Evolutionary conservation across 805 yeast species (phyloP).

Genomic region (Candida incommunis): DNA sequence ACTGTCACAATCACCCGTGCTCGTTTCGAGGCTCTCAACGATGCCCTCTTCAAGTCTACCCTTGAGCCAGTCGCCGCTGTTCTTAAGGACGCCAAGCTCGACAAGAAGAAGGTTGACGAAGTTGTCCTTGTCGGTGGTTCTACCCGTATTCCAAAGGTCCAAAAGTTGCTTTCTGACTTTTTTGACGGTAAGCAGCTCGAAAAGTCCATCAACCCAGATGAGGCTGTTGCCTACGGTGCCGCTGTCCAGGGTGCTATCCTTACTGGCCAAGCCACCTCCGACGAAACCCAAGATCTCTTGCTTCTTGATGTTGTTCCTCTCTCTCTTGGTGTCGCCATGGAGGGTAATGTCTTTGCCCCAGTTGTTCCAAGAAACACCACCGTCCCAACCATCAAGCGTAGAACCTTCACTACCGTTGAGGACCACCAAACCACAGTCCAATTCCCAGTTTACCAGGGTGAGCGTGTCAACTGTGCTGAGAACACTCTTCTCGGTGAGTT

Average conservation of each 20-base stretch:
- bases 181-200: conserved; percentile 94
- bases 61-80: conserved; percentile 91
- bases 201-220: conserved; percentile 97
- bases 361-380: conserved; percentile 99
- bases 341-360: conserved; percentile 98
- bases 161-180: conserved; percentile 85
- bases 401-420: conserved; percentile 96
- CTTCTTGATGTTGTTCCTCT: conserved; percentile 96
- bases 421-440: conserved; percentile 98
- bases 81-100: conserved; percentile 77
- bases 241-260: conserved; percentile 99
- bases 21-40: conserved; percentile 92
- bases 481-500: conserved; percentile 97
- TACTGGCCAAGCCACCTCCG: conserved; percentile 82
- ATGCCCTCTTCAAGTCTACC: conserved; percentile 84
- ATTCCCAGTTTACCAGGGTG: conserved; percentile 99
- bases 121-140: conserved; percentile 98
- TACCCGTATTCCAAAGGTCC: conserved; percentile 97
- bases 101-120: conserved; percentile 79
- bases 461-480: conserved; percentile 96
- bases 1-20: conserved; percentile 91
- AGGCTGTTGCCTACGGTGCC: conserved; percentile 99
- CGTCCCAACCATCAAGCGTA: conserved; percentile 97
- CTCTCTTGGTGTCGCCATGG: conserved; percentile 98
- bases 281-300: conserved; percentile 88